Evolutionary conservation across 2,329 filamentous ascomycete genomes (phyloP).

Genomic region (Ophiostoma fasciatum): DNA sequence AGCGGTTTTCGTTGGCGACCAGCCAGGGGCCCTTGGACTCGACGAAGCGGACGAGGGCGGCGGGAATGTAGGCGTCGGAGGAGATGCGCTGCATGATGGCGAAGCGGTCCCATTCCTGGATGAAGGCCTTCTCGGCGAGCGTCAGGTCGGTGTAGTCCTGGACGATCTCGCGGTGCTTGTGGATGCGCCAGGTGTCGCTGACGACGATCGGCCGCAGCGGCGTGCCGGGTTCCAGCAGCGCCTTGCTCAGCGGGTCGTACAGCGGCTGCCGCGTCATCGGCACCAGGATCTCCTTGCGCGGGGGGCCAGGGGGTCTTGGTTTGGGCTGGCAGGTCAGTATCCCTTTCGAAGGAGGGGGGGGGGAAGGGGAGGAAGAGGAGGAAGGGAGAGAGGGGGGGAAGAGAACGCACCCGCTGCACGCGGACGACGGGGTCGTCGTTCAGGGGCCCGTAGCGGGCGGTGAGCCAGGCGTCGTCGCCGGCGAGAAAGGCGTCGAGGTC

Average conservation of each 20-base stretch:
- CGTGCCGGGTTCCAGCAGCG: slow-evolving; percentile 32
- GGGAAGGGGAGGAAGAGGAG: too few species aligned
- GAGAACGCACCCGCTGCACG: too few species aligned
- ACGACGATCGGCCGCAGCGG: slow-evolving; percentile 28
- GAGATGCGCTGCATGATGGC: slow-evolving; percentile 35
- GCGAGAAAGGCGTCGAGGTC: slow-evolving; percentile 28
- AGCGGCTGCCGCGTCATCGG: slow-evolving; percentile 36
- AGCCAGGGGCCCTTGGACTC: slow-evolving; percentile 37
- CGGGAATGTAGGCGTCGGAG: slow-evolving; percentile 35
- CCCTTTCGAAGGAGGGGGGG: too few species aligned
- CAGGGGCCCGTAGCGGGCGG: slow-evolving; percentile 25
- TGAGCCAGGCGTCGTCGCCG: slow-evolving; percentile 32
- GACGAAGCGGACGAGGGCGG: slow-evolving; percentile 37
- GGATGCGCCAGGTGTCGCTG: slow-evolving; percentile 39
- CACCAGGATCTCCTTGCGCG: slow-evolving; percentile 20
- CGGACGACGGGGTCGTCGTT: slow-evolving; percentile 18
- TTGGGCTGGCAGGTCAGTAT: too few species aligned
- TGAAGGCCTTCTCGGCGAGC: slow-evolving; percentile 39
- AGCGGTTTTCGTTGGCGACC: slow-evolving; percentile 26
- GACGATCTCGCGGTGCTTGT: slow-evolving; percentile 43
- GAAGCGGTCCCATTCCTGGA: slow-evolving; percentile 42
- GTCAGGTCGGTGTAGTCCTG: slow-evolving; percentile 42
- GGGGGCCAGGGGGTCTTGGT: background rate
- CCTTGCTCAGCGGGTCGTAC: slow-evolving; percentile 43
- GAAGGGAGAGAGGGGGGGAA: too few species aligned